Evolutionary conservation across 2,329 filamentous ascomycete species (phyloP).

Genomic region (Beauveria australis): DNA sequence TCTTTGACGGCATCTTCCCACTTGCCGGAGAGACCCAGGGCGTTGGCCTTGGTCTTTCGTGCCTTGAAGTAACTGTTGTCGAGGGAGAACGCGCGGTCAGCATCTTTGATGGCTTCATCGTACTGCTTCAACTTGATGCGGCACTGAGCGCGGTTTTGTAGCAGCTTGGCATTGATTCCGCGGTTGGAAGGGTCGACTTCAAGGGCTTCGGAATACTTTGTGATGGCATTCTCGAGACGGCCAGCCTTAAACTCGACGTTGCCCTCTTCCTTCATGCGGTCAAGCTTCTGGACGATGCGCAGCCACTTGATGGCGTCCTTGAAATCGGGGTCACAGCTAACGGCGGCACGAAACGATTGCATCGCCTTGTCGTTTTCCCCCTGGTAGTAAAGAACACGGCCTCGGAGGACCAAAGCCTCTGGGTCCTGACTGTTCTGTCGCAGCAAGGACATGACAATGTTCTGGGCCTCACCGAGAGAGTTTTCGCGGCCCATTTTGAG

Average conservation of each 20-base stretch:
- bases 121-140: constrained; percentile 78
- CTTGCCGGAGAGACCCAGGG: constrained; percentile 71
- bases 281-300: constrained; percentile 81
- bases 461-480: constrained; percentile 83
- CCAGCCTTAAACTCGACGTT: constrained; percentile 84
- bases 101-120: constrained; percentile 73
- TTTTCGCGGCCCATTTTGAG: constrained; percentile 88
- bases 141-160: constrained; percentile 88
- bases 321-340: constrained; percentile 87
- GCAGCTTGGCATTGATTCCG: constrained; percentile 86
- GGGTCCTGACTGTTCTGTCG: constrained; percentile 85
- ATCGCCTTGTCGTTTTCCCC: constrained; percentile 94
- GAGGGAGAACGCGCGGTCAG: constrained; percentile 71
- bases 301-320: constrained; percentile 82
- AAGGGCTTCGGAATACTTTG: constrained; percentile 76
- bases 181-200: constrained; percentile 82
- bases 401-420: constrained; percentile 84
- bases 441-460: constrained; percentile 80
- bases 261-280: constrained; percentile 88
- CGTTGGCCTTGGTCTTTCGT: constrained; percentile 88
- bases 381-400: constrained; percentile 78
- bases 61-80: constrained; percentile 85
- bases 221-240: constrained; percentile 69
- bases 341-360: constrained; percentile 82
- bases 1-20: constrained; percentile 91